These are phyloP conservation scores for Nephelium lappaceum DNA, from an alignment of 345 rosid genomes.

Conservation along the genomic window DNA sequence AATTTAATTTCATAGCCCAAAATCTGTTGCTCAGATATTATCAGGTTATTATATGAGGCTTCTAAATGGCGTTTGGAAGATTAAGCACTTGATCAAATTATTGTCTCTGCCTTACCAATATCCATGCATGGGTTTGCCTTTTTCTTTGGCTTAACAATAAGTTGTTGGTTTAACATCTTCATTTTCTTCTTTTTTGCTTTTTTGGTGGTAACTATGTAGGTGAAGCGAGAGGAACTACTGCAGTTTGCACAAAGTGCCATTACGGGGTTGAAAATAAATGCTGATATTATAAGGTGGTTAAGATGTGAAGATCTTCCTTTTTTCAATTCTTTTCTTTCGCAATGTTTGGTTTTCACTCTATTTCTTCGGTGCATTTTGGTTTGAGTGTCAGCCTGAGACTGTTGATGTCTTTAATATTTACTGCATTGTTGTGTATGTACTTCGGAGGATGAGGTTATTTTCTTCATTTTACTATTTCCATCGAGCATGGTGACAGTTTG, in stretches of 20 bases:
- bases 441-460: constrained; percentile 5
- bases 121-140: not conserved
- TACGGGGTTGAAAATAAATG: constrained; percentile 79
- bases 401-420: not conserved
- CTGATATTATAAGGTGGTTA: constrained; percentile 73
- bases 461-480: not conserved
- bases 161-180: constrained; percentile 21
- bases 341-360: constrained; percentile 4
- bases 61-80: not conserved
- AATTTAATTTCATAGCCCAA: not conserved
- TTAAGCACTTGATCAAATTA: not conserved
- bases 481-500: not conserved
- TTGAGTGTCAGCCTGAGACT: not conserved
- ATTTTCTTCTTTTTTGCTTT: constrained; percentile 2
- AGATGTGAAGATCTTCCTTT: constrained; percentile 13
- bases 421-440: not conserved
- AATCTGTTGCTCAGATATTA: not conserved
- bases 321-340: not conserved
- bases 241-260: constrained; percentile 89
- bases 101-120: not conserved
- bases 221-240: constrained; percentile 94
- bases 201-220: constrained; percentile 45
- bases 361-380: constrained; percentile 5
- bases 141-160: constrained; percentile 4
- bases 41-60: not conserved